phyloP scores from a whole-genome alignment of 495 filamentous ascomycete species.

The Coniosporium apollinis region DNA sequence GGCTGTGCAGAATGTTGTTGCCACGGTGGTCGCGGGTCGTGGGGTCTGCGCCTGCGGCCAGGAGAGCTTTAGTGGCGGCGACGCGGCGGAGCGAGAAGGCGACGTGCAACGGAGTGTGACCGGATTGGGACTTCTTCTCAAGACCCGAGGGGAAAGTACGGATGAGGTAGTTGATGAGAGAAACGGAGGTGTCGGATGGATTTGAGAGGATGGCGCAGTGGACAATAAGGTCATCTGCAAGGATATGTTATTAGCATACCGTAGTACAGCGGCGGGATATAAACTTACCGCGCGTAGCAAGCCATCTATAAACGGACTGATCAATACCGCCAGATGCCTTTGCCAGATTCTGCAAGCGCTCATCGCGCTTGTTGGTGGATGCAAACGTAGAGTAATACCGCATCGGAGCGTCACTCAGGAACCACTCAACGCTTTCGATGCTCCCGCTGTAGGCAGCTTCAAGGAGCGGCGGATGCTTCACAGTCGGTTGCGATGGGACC shows the following conservation, averaged over 20 bases:
- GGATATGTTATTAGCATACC: too few species aligned
- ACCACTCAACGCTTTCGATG: slow-evolving; percentile 50
- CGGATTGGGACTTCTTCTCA: slow-evolving; percentile 35
- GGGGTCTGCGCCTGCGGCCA: slow-evolving; percentile 49
- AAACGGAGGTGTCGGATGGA: slow-evolving; percentile 21
- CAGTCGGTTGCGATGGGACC: slow-evolving; percentile 1
- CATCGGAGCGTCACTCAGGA: slow-evolving; percentile 45
- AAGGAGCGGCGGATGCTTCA: slow-evolving; percentile 35
- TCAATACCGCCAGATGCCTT: slow-evolving; percentile 40
- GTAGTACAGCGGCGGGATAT: neutral
- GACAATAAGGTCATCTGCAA: slow-evolving; percentile 34
- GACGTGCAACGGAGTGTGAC: slow-evolving; percentile 43
- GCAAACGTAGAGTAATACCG: slow-evolving; percentile 46
- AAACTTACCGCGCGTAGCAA: slow-evolving; percentile 32
- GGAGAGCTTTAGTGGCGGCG: slow-evolving; percentile 38
- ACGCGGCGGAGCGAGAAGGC: slow-evolving; percentile 35
- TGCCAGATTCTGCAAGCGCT: slow-evolving; percentile 36
- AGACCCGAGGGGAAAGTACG: slow-evolving; percentile 38
- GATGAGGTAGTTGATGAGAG: slow-evolving; percentile 45
- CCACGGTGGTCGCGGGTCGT: slow-evolving; percentile 31
- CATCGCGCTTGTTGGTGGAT: slow-evolving; percentile 36
- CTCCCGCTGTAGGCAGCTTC: slow-evolving; percentile 37
- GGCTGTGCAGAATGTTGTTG: slow-evolving; percentile 44
- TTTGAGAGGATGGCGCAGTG: slow-evolving; percentile 44
- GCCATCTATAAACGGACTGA: slow-evolving; percentile 40